Percentiles rank a stretch among this genome's conserved stretches.
phyloP scores from a whole-genome alignment of 2,329 filamentous ascomycete genomes.

The Trematosphaeria pertusa region DNA sequence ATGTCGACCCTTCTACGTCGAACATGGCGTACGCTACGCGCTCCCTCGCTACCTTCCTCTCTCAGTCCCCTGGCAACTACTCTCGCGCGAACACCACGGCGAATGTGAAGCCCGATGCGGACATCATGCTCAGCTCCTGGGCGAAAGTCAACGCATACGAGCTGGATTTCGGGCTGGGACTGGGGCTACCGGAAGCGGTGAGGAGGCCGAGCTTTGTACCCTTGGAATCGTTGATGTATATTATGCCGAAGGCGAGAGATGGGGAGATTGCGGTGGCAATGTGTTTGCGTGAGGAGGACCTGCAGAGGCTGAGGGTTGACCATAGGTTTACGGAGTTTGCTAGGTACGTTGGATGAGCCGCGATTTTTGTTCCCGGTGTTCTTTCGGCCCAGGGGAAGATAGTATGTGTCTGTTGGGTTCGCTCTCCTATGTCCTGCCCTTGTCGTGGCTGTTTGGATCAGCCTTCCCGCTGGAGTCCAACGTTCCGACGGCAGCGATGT shows the following conservation, averaged over 20 bases:
- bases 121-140: constrained; percentile 65
- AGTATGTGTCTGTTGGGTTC: too few species aligned
- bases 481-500: too few species aligned
- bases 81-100: constrained; percentile 41
- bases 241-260: constrained; percentile 42
- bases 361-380: not conserved
- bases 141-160: constrained; percentile 55
- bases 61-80: constrained; percentile 45
- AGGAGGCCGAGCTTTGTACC: constrained; percentile 56
- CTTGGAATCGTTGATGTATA: constrained; percentile 58
- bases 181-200: constrained; percentile 58
- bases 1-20: constrained; percentile 49
- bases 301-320: constrained; percentile 25
- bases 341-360: not conserved
- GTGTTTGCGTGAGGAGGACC: constrained; percentile 58
- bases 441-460: too few species aligned
- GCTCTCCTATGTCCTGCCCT: too few species aligned
- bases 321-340: not conserved
- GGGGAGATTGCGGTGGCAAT: constrained; percentile 56
- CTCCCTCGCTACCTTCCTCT: constrained; percentile 31
- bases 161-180: constrained; percentile 56
- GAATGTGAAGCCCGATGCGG: constrained; percentile 24
- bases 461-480: too few species aligned
- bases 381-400: not conserved
- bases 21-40: constrained; percentile 41